Base-by-base conservation (phyloP, 75 land plant species). In the Pseudotsuga menziesii region DNA sequence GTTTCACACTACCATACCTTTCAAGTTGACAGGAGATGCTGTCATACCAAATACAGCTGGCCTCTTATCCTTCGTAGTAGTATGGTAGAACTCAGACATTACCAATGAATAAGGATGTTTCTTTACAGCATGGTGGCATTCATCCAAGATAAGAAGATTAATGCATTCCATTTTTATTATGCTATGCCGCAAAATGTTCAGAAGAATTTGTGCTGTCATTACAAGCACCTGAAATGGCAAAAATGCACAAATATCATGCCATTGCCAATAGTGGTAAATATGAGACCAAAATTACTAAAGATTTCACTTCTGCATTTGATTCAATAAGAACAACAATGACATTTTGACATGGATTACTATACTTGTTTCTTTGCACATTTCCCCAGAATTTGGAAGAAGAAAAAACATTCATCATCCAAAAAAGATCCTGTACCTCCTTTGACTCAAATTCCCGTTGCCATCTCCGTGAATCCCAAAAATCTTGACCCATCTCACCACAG, bases 41-140 rank as follows among this genome's bases (percentile, higher is more conserved):
- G 99, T 97, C 99, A 97, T 97, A 11, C 99, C 99, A 93, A 97
- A 97, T 61, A 97, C 95, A 81, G 92, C 83, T 64, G 99, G 99
- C 76, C 99, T 83, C 78, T 87, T 95, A 41, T 95, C 96, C 82
- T 93, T 95, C 26, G 89, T 80, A 59, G 98, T 90, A 27, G 88
- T 91, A 75, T 97, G 99, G 84, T 97, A 97, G 77, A 95, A 97
- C 58, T 97, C 99, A 29, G 98, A 95, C 99, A 97, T 97, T 23
- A 97, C 98, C 73, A 95, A 81, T 44, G 99, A 95, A 84, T 97
- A 97, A 22, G 99, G 99, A 88, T 97, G 99, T 66, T 95, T 95
- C 85, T 97, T 97, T 75, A 97, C 99, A 48, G 99, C 99, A 90
- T 97, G 99, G 78, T 97, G 99, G 76, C 99, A 97, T 80, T 97